Evolutionary conservation across 2,329 filamentous ascomycete genomes (phyloP), one percentile per base, ranked within the genome.

Genomic region (Pseudonectria foliicola): DNA sequence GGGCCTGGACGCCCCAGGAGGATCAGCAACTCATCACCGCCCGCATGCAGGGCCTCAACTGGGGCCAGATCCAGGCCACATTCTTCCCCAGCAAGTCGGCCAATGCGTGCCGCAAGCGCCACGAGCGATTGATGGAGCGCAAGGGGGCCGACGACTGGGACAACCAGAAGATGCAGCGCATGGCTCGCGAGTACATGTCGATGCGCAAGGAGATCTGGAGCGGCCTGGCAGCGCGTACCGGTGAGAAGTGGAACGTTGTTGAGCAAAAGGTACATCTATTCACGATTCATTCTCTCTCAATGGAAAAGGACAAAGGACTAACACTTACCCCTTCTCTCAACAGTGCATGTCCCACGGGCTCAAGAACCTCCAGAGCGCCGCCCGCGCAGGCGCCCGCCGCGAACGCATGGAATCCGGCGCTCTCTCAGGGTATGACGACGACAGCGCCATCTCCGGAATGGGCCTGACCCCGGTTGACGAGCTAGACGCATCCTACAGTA

Each of bases 81-180:
- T 77, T 86, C 61, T 94, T 94, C 57, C 82, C 81, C 1, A 70
- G 63, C 56, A 94, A 94, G 67, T 78, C 76, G 7, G 67, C 82
- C 39, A 92, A 92, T 57, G 88, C 88, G 13, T 94, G 87, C 63
- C 84, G 87, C 45, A 94, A 94, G 65, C 77, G 87, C 36, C 86
- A 93, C 52, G 87, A 94, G 62, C 74, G 87, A 27, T 66, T 94
- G 46, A 80, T 90, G 70, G 83, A 90, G 62, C 77, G 81, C 46
- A 73, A 71, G 55, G 78, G 80, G 38, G 75, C 79, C 31, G 81
- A 86, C 49, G 82, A 89, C 52, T 92, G 85, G 81, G 84, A 90
- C 50, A 74, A 74, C 13, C 68, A 80, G 46, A 85, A 85, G 64
- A 68, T 89, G 15, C 83, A 90, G 56, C 69, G 71, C 8, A 67